Evolutionary conservation across 345 rosid species (phyloP), one percentile per base, ranked within the genome.

Genomic region (Fremontodendron californicum): DNA sequence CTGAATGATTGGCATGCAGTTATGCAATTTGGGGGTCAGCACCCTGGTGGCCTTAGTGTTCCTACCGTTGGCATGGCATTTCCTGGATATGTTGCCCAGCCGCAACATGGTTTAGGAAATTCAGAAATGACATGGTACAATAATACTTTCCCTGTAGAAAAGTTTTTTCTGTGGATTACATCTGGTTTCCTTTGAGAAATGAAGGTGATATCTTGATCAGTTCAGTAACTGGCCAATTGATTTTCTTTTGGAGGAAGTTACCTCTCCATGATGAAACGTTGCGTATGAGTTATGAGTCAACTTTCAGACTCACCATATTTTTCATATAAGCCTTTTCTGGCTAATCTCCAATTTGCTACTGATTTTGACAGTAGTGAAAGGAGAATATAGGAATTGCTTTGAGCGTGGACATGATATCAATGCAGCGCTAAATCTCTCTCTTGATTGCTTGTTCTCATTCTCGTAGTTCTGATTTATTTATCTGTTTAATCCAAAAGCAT

Each of bases 61-160:
- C 96, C 98, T 9, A 83, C 97, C 23, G 90, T 91, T 58, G 98
- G 98, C 85, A 91, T 94, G 97, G 98, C 98, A 65, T 92, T 89
- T 84, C 98, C 98, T 61, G 95, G 95, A 83, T 91, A 91, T 83
- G 95, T 91, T 84, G 85, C 88, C 49, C 89, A 85, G 65, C 92
- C 91, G 27, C 96, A 94, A 81, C 97, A 76, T 85, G 98, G 98
- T 77, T 40, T 89, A 51, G 94, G 94, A 73, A 94, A 91, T 85
- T 92, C 97, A 9, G 97, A 94, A 83, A 91, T 94, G 98, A 89
- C 98, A 81, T 94, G 97, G 98, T 94, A 92, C 71, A 4, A 35
- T 70, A 21, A 33, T 46, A 76, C 31, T 54, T 75, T 77, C 37
- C 64, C 40, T 64, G 52, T 70, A 35, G 21, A 7, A 16, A 11